A percentile compares a stretch with the other conserved stretches of the same genome.
phyloP scores from a whole-genome alignment of 2,329 filamentous ascomycete species.

The Cladosporium cucumerinum region DNA sequence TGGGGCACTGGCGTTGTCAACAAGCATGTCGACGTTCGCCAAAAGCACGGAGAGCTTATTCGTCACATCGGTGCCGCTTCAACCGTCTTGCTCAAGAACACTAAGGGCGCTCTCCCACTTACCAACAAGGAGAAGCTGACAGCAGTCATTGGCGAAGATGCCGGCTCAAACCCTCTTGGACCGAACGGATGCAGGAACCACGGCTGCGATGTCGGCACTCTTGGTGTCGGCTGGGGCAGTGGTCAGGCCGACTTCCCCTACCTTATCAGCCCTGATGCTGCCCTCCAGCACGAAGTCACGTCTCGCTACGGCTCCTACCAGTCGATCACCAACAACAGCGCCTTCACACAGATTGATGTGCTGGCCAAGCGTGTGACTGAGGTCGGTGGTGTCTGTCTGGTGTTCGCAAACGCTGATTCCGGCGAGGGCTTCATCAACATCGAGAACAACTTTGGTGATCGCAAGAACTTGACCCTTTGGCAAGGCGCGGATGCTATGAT shows the following conservation, averaged over 20 bases:
- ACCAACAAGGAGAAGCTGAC: constrained; percentile 46
- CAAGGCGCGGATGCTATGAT: constrained; percentile 51
- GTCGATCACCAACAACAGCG: constrained; percentile 30
- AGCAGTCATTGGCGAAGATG: constrained; percentile 51
- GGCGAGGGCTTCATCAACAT: constrained; percentile 51
- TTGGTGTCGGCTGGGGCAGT: constrained; percentile 48
- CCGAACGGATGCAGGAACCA: constrained; percentile 47
- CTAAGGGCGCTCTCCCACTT: constrained; percentile 47
- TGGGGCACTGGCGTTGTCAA: constrained; percentile 64
- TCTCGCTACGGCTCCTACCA: constrained; percentile 26
- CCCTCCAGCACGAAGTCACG: constrained; percentile 29
- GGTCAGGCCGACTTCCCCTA: constrained; percentile 40
- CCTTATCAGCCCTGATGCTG: constrained; percentile 31
- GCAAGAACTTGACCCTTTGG: constrained; percentile 49
- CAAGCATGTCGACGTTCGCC: constrained; percentile 73
- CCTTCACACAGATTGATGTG: constrained; percentile 28
- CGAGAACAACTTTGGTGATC: constrained; percentile 43
- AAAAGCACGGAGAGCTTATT: constrained; percentile 33
- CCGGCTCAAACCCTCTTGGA: constrained; percentile 44
- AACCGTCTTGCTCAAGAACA: constrained; percentile 49
- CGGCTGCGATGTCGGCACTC: constrained; percentile 46
- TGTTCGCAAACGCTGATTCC: constrained; percentile 33
- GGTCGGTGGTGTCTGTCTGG: constrained; percentile 37
- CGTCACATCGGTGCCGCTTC: constrained; percentile 37
- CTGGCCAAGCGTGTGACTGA: constrained; percentile 41